Evolutionary conservation across 305 asterid species (phyloP).

Genomic region (Salvia sclarea): DNA sequence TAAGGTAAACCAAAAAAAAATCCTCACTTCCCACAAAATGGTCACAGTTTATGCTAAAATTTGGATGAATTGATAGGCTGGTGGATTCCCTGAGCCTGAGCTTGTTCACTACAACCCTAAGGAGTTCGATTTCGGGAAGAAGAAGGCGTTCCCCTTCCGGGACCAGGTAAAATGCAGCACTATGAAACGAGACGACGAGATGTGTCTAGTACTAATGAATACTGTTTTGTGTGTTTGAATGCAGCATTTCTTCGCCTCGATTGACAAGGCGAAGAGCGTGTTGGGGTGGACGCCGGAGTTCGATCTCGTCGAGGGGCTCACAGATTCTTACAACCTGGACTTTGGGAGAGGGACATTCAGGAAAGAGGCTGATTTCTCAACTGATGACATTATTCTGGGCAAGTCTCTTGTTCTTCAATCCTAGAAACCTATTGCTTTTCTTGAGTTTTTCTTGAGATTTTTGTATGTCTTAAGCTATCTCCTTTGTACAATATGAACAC

Average conservation of each 20-base stretch:
- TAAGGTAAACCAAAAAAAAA: slow-evolving; percentile 47
- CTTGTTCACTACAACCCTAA: slow-evolving; percentile 90
- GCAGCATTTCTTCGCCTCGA: slow-evolving; percentile 97
- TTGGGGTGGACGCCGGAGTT: slow-evolving; percentile 80
- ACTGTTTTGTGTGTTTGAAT: not conserved
- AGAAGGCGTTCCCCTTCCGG: slow-evolving; percentile 89
- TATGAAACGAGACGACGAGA: too few species aligned
- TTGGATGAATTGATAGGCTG: slow-evolving; percentile 56
- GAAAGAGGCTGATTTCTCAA: slow-evolving; percentile 89
- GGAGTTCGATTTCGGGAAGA: slow-evolving; percentile 94
- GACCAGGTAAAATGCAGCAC: slow-evolving; percentile 81
- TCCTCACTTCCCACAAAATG: not conserved
- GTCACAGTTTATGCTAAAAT: not conserved
- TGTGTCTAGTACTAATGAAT: too few species aligned
- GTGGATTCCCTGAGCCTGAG: slow-evolving; percentile 94
- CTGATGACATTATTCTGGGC: slow-evolving; percentile 92
- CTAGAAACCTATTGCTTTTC: slow-evolving; percentile 15
- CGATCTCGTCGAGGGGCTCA: slow-evolving; percentile 73
- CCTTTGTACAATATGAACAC: not conserved
- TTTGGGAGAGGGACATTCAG: slow-evolving; percentile 93
- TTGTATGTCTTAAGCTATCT: not conserved
- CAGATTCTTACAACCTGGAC: slow-evolving; percentile 92
- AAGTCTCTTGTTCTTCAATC: slow-evolving; percentile 71
- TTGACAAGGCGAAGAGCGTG: slow-evolving; percentile 86
- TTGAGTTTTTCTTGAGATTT: slow-evolving; percentile 13